Percentiles rank a stretch among this genome's conserved stretches.
These are phyloP conservation scores for Lizonia empirigonia DNA, from an alignment of 2,329 filamentous ascomycete genomes.

Conservation along the genomic window DNA sequence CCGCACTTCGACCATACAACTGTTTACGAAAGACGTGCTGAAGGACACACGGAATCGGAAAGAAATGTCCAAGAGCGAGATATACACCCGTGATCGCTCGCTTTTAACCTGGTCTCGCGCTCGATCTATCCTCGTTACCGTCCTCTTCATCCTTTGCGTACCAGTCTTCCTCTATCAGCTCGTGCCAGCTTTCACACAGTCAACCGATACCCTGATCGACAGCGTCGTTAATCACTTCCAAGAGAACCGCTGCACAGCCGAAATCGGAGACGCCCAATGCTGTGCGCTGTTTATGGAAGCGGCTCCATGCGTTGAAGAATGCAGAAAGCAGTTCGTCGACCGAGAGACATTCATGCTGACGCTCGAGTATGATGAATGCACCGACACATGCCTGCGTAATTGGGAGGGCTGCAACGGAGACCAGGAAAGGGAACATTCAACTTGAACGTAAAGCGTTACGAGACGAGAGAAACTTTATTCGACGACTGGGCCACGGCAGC, in stretches of 20 bases:
- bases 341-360: conserved; percentile 33
- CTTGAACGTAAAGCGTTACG: not conserved
- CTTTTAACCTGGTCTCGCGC: not conserved
- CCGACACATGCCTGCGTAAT: conserved; percentile 14
- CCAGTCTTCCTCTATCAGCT: conserved; percentile 29
- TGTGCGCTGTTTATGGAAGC: conserved; percentile 35
- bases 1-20: not conserved
- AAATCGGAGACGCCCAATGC: conserved; percentile 31
- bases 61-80: conserved; percentile 1
- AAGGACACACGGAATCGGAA: not conserved
- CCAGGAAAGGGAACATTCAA: not conserved
- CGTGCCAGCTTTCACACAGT: conserved; percentile 19
- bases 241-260: conserved; percentile 28
- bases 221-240: conserved; percentile 6
- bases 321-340: conserved; percentile 31
- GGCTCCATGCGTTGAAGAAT: conserved; percentile 36
- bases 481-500: not conserved
- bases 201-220: conserved; percentile 9
- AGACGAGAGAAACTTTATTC: not conserved
- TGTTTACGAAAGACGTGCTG: not conserved
- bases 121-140: conserved; percentile 13
- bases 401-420: conserved; percentile 2
- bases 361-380: conserved; percentile 37
- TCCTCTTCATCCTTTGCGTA: conserved; percentile 24
- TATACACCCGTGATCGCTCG: not conserved